Evolutionary conservation across 1,139 yeast species (phyloP).

Genomic region (Saccharomyces hybrid): DNA sequence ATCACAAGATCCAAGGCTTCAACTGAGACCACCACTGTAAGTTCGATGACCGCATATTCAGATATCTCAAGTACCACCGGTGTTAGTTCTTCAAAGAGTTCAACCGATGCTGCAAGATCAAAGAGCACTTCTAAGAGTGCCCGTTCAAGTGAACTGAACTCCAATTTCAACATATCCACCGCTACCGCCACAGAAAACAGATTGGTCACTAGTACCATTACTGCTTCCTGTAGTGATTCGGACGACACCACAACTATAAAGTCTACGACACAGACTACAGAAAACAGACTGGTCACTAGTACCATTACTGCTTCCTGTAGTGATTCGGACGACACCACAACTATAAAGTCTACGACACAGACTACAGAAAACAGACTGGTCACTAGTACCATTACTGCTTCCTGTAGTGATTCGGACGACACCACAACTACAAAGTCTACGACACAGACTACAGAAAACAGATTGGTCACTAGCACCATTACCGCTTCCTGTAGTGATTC

Average conservation of each 20-base stretch:
- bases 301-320: not conserved
- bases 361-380: not conserved
- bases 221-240: not conserved
- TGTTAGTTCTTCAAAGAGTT: not conserved
- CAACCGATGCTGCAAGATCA: not conserved
- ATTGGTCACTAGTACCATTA: not conserved
- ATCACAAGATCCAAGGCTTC: too few relatives aligned
- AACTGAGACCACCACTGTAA: too few relatives aligned
- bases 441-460: not conserved
- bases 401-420: not conserved
- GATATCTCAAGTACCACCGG: not conserved
- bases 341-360: not conserved
- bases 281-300: not conserved
- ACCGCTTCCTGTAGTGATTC: not conserved
- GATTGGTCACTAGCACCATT: too few relatives aligned
- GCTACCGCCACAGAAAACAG: not conserved
- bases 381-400: not conserved
- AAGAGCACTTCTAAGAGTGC: not conserved
- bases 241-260: not conserved
- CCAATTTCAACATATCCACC: not conserved
- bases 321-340: not conserved
- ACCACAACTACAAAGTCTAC: not conserved
- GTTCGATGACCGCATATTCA: not conserved
- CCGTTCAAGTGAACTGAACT: not conserved
- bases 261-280: not conserved